phyloP scores from a whole-genome alignment of 768 basidiomycete genomes.

The Chlorophyllum brunneum region DNA sequence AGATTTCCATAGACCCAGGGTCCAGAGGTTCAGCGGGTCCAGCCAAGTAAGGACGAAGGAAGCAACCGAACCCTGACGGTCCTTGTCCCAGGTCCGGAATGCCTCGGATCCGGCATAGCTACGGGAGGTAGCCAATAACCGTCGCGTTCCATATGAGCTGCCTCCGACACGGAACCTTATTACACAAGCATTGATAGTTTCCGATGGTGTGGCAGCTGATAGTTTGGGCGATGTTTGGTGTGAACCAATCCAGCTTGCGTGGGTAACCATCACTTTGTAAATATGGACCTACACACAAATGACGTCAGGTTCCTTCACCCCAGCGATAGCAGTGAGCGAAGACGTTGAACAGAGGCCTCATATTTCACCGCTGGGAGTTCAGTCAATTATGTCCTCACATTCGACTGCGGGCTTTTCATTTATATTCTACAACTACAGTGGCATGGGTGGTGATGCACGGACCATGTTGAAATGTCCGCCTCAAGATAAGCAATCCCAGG shows the following conservation, averaged over 20 bases:
- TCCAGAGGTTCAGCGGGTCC: too few species aligned
- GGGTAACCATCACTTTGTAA: too few species aligned
- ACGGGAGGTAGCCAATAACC: not conserved
- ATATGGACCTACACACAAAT: conserved; percentile 4
- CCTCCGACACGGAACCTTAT: conserved; percentile 6
- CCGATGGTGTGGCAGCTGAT: not conserved
- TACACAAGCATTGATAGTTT: not conserved
- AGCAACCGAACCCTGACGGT: not conserved
- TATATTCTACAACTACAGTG: conserved; percentile 10
- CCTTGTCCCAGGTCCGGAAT: not conserved
- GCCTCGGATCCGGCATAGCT: not conserved
- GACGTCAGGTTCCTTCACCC: not conserved
- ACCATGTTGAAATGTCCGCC: conserved; percentile 12
- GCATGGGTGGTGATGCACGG: conserved; percentile 4
- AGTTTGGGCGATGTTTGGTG: not conserved
- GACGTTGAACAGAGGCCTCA: too few species aligned
- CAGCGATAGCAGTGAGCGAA: too few species aligned
- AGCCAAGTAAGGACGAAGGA: too few species aligned
- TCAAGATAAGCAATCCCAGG: conserved; percentile 7
- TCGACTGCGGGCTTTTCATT: conserved; percentile 8
- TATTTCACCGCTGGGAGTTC: too few species aligned
- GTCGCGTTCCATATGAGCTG: not conserved
- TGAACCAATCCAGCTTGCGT: not conserved
- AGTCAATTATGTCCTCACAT: too few species aligned
- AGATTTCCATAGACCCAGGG: too few species aligned